These are phyloP conservation scores for Chaetomium fimeti DNA, from an alignment of 495 filamentous ascomycete species.

Conservation along the genomic window DNA sequence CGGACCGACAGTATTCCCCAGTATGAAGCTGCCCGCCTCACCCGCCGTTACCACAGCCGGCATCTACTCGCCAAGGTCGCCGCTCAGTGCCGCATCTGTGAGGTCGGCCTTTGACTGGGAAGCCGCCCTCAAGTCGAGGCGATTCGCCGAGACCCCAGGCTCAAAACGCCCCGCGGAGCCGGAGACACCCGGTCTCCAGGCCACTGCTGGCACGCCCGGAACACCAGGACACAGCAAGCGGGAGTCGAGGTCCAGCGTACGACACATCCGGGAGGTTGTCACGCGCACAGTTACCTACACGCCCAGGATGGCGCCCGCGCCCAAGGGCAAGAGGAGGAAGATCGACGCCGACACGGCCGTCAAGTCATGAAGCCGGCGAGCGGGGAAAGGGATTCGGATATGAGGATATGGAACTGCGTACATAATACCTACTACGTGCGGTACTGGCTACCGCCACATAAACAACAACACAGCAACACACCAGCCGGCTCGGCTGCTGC, in stretches of 20 bases:
- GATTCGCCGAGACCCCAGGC: conserved; percentile 42
- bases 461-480: neutral
- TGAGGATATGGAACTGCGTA: neutral
- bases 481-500: neutral
- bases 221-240: conserved; percentile 36
- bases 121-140: conserved; percentile 53
- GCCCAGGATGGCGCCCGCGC: conserved; percentile 65
- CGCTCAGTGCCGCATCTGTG: conserved; percentile 55
- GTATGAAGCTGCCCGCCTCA: conserved; percentile 60
- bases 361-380: conserved; percentile 28
- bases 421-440: neutral
- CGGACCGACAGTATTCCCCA: conserved; percentile 46
- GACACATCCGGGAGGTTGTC: conserved; percentile 66
- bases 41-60: conserved; percentile 54
- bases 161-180: conserved; percentile 41
- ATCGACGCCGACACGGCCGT: conserved; percentile 50
- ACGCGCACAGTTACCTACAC: conserved; percentile 76
- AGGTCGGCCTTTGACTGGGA: conserved; percentile 63
- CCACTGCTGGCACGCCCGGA: neutral
- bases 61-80: conserved; percentile 44
- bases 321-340: conserved; percentile 74
- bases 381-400: neutral
- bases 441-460: neutral
- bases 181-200: conserved; percentile 24
- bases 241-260: conserved; percentile 50